Conservation (phyloP, 768 basidiomycete genomes). For the Panellus pusillus region DNA sequence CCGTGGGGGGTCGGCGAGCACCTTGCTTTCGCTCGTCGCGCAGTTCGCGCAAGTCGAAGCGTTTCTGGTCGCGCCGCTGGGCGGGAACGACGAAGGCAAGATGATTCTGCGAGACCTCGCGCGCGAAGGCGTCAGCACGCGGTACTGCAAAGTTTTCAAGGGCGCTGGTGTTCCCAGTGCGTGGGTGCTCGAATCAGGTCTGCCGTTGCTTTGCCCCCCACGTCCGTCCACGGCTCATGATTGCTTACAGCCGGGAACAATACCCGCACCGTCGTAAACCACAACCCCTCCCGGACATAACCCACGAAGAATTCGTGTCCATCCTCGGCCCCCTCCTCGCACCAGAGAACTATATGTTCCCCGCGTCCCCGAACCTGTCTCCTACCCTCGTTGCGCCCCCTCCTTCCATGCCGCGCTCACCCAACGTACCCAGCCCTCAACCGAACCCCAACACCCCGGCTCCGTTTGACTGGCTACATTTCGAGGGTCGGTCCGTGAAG, state of each 20-base stretch:
- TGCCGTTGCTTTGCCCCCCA: constrained; percentile 20
- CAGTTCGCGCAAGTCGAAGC: constrained; percentile 70
- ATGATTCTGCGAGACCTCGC: constrained; percentile 67
- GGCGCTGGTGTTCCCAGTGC: constrained; percentile 74
- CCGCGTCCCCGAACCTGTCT: constrained; percentile 34
- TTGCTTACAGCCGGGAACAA: constrained; percentile 49
- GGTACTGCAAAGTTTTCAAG: constrained; percentile 73
- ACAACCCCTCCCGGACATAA: constrained; percentile 84
- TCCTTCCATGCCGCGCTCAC: constrained; percentile 30
- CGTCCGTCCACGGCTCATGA: not conserved
- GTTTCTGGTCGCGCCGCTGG: constrained; percentile 71
- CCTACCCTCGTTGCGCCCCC: constrained; percentile 31
- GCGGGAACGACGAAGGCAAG: constrained; percentile 68
- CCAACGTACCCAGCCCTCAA: not conserved
- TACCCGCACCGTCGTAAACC: constrained; percentile 74
- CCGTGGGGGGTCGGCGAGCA: constrained; percentile 74
- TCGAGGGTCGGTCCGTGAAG: constrained; percentile 79
- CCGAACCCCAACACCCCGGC: constrained; percentile 60
- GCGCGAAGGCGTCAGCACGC: constrained; percentile 63
- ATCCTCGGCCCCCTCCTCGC: constrained; percentile 78
- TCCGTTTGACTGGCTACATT: constrained; percentile 86
- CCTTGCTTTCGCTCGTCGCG: constrained; percentile 66
- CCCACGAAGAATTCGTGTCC: constrained; percentile 83
- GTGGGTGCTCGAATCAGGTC: constrained; percentile 78
- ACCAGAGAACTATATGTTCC: constrained; percentile 70